A percentile compares a stretch with the other conserved stretches of the same genome.
phyloP scores from a whole-genome alignment of 2,329 filamentous ascomycete species.

The Aspergillus sp. region DNA sequence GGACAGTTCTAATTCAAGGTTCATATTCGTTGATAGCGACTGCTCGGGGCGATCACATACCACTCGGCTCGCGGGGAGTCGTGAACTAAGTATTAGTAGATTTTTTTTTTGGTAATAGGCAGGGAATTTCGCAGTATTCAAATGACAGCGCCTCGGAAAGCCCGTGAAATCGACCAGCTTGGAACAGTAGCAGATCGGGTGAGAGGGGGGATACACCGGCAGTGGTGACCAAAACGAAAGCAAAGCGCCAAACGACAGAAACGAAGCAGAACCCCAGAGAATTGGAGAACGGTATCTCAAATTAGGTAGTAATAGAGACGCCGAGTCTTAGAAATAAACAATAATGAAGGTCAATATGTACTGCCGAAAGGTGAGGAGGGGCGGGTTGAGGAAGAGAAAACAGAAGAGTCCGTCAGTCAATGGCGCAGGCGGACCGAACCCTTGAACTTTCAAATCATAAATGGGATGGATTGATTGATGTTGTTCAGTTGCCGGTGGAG shows the following conservation, averaged over 20 bases:
- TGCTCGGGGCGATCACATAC: constrained; percentile 16
- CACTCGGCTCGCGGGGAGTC: constrained; percentile 11
- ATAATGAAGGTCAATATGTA: constrained; percentile 11
- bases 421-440: background rate
- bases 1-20: constrained; percentile 14
- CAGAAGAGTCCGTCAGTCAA: background rate
- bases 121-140: background rate
- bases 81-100: constrained; percentile 13
- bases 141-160: background rate
- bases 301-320: constrained; percentile 5
- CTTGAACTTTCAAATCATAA: background rate
- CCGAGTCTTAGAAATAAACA: constrained; percentile 7
- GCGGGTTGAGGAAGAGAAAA: background rate
- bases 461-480: constrained; percentile 3
- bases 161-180: background rate
- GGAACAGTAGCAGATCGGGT: background rate
- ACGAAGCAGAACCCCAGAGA: background rate
- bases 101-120: constrained; percentile 3
- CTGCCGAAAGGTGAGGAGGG: constrained; percentile 1
- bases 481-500: constrained; percentile 6
- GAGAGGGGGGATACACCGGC: background rate
- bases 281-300: constrained; percentile 1
- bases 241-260: constrained; percentile 1
- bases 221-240: background rate
- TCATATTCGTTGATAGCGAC: constrained; percentile 8